phyloP scores from a whole-genome alignment of 2,329 filamentous ascomycete genomes.

The Ustulina deusta region DNA sequence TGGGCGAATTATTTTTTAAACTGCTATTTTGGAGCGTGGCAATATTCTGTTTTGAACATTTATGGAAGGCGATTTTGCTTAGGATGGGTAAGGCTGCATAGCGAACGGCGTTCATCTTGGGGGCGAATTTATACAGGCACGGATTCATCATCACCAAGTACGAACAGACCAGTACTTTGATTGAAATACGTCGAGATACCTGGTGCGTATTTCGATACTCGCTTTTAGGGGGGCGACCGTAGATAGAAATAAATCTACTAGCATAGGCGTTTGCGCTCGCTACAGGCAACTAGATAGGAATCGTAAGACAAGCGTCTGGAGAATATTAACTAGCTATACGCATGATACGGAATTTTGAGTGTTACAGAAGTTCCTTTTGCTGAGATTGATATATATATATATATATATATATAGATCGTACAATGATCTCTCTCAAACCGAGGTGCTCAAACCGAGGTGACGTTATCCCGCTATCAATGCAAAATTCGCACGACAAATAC shows the following conservation, averaged over 20 bases:
- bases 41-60: background rate
- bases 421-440: background rate
- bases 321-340: background rate
- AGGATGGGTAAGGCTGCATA: slow-evolving; percentile 32
- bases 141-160: background rate
- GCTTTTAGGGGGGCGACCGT: background rate
- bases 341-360: background rate
- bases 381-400: background rate
- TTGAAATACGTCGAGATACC: slow-evolving; percentile 2
- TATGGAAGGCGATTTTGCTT: background rate
- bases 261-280: background rate
- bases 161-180: background rate
- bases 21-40: no score
- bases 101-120: slow-evolving; percentile 39
- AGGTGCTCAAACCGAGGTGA: background rate
- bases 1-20: background rate
- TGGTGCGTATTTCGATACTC: background rate
- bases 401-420: background rate
- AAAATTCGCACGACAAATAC: background rate
- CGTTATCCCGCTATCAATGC: no score
- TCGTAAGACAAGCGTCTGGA: background rate
- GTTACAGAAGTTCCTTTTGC: background rate
- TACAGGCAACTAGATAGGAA: background rate
- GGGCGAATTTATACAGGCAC: background rate
- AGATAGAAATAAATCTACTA: background rate